Evolutionary conservation across 2,329 filamentous ascomycete species (phyloP), one percentile per base, ranked within the genome.

Genomic region (Venturiaceae sp.): DNA sequence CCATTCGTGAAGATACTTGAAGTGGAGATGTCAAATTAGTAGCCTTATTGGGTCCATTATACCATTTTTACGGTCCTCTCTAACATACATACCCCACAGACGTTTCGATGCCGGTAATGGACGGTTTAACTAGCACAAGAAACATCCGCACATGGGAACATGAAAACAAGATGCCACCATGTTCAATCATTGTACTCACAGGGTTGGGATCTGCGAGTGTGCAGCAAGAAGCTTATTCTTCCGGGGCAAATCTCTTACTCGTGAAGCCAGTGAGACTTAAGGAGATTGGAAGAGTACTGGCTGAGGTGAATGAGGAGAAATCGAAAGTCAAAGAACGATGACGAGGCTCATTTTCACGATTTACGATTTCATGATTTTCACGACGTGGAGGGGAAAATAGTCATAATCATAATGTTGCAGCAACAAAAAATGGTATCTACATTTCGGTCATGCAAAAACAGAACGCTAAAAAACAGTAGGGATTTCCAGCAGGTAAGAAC

Each of bases 41-140:
- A n/a, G n/a, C n/a, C n/a, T n/a, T n/a, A n/a, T n/a, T n/a, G n/a
- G n/a, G n/a, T n/a, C n/a, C n/a, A n/a, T n/a, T n/a, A n/a, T n/a
- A n/a, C n/a, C n/a, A n/a, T n/a, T n/a, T n/a, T n/a, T n/a, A n/a
- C n/a, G n/a, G n/a, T n/a, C 26, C 9, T 13, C 47, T 32, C 47
- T 34, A n/a, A 34, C 26, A 32, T 13, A 2, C 7, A 39, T n/a
- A n/a, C 26, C n/a, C 16, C n/a, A 14, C 77, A 74, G 80, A 83
- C 62, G 74, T 82, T 5, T 77, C 73, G 66, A 83, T 83, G 80
- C 80, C 80, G 0, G 69, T 82, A 3, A 76, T 83, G 62, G 75
- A 83, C 62, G 76, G 76, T 2, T 66, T 78, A 55, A 67, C 69
- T 32, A 74, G 75, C 11, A 78, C 76, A 1, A 64, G 67, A 13